Conservation (phyloP, 2,329 filamentous ascomycete species). For the Beauveria pseudobassiana region DNA sequence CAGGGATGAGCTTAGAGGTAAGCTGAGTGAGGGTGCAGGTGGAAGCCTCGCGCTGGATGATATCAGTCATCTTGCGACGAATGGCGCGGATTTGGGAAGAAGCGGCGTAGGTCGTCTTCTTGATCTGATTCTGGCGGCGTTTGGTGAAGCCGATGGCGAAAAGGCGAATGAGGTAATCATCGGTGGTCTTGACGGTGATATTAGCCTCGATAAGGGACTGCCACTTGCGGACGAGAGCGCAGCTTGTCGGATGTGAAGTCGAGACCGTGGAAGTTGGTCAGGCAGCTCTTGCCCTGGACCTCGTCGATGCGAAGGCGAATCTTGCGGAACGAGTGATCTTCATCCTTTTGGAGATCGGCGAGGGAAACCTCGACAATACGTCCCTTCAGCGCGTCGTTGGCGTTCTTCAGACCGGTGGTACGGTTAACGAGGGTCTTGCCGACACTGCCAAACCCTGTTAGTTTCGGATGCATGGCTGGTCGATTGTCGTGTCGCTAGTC, state of each 20-base stretch:
- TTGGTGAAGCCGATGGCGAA: conserved; percentile 99
- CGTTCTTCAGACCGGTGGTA: conserved; percentile 99
- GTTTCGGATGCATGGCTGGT: conserved; percentile 1
- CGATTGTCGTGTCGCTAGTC: conserved; percentile 14
- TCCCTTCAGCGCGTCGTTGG: conserved; percentile 98
- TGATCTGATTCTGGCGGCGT: conserved; percentile 98
- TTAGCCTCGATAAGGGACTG: conserved; percentile 99
- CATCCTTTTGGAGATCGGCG: conserved; percentile 98
- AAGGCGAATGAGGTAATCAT: conserved; percentile 98
- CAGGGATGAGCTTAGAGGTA: conserved; percentile 96
- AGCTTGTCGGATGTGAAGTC: conserved; percentile 99
- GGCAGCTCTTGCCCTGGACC: conserved; percentile 99
- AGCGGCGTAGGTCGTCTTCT: conserved; percentile 99
- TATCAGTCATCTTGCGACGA: conserved; percentile 99
- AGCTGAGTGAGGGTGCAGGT: conserved; percentile 94
- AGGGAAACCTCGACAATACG: conserved; percentile 98
- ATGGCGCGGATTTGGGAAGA: conserved; percentile 97
- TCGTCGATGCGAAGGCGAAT: conserved; percentile 98
- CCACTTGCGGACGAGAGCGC: conserved; percentile 99
- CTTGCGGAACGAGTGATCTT: conserved; percentile 99
- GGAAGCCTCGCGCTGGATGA: conserved; percentile 92
- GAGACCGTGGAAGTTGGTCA: conserved; percentile 99
- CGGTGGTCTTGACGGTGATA: conserved; percentile 98
- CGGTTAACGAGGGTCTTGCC: conserved; percentile 99
- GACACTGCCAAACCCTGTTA: conserved; percentile 57